A percentile compares a stretch with the other conserved stretches of the same genome.
phyloP scores from a whole-genome alignment of 768 basidiomycete species.

The Harrya chromipes region DNA sequence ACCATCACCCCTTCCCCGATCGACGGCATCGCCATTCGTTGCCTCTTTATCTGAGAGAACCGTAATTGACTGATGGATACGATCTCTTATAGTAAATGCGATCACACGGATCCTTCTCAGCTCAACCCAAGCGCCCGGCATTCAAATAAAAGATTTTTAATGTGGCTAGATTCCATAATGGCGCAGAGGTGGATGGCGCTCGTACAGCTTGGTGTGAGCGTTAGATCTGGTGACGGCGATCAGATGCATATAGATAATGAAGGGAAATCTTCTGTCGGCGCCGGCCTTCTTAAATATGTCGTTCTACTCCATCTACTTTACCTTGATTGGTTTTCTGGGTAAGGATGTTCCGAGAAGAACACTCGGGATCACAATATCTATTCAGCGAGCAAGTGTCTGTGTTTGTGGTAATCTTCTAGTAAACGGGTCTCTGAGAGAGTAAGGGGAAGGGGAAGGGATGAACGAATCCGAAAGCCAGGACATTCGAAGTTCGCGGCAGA shows the following conservation, averaged over 20 bases:
- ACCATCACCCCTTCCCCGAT: slow-evolving; percentile 8
- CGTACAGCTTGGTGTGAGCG: slow-evolving; percentile 21
- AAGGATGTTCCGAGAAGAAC: not conserved
- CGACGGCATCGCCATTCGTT: slow-evolving; percentile 7
- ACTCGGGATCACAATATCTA: not conserved
- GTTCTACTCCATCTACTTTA: not conserved
- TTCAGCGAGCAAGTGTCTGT: not conserved
- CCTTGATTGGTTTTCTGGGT: not conserved
- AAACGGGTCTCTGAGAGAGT: not conserved
- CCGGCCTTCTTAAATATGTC: slow-evolving; percentile 1
- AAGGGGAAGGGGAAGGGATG: too few species aligned
- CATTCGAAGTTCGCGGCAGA: not conserved
- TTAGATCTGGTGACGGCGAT: slow-evolving; percentile 24
- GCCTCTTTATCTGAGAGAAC: not conserved
- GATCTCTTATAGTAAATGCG: slow-evolving; percentile 50
- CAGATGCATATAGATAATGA: slow-evolving; percentile 10
- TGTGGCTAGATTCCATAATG: not conserved
- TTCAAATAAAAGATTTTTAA: slow-evolving; percentile 78
- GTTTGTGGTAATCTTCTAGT: not conserved
- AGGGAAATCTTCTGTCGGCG: not conserved
- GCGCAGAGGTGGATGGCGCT: slow-evolving; percentile 7
- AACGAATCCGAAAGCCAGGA: not conserved
- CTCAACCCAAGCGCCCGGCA: slow-evolving; percentile 85
- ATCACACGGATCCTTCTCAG: slow-evolving; percentile 84
- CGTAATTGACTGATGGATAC: slow-evolving; percentile 11